phyloP scores from a whole-genome alignment of 179 eudicot genomes.

The Spinacia oleracea region DNA sequence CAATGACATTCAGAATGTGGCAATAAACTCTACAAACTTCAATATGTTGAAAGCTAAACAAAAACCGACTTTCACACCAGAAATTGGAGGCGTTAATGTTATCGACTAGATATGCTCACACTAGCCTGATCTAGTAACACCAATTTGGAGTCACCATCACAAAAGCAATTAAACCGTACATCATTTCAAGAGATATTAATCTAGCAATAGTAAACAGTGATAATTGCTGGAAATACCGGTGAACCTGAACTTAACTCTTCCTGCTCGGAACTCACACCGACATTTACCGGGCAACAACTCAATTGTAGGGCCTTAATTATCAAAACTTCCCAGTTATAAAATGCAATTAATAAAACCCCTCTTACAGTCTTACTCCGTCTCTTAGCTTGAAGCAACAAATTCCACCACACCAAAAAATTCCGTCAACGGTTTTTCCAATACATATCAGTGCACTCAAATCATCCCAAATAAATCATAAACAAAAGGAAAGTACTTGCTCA shows the following conservation, averaged over 20 bases:
- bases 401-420: not conserved
- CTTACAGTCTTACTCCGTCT: not conserved
- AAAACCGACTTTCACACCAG: not conserved
- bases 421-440: too few species aligned
- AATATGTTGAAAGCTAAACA: not conserved
- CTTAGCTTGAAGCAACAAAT: not conserved
- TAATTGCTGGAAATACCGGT: not conserved
- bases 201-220: not conserved
- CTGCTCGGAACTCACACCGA: not conserved
- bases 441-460: not conserved
- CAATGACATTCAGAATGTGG: constrained; percentile 3
- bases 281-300: not conserved
- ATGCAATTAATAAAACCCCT: not conserved
- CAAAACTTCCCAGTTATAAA: not conserved
- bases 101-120: not conserved
- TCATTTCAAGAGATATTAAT: not conserved
- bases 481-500: not conserved
- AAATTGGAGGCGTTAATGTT: not conserved
- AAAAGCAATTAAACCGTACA: not conserved
- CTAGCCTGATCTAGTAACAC: not conserved
- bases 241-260: not conserved
- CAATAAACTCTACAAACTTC: not conserved
- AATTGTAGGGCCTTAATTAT: not conserved
- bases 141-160: not conserved
- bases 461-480: not conserved